A percentile compares a stretch with the other conserved stretches of the same genome.
phyloP scores from a whole-genome alignment of 2,329 filamentous ascomycete genomes.

The Berkeleyomyces rouxiae region DNA sequence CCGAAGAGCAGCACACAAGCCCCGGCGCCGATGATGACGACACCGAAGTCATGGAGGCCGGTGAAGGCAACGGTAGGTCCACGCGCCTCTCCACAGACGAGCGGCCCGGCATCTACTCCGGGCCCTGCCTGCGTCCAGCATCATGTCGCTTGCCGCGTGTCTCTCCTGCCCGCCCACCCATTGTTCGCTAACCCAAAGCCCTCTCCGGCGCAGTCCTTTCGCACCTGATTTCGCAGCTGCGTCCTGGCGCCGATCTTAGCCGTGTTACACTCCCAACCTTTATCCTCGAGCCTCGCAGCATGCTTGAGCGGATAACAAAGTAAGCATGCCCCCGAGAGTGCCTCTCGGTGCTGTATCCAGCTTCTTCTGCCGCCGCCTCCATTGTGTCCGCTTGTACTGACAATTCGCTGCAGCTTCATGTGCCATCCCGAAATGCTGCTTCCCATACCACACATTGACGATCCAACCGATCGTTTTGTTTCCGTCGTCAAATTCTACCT shows the following conservation, averaged over 20 bases:
- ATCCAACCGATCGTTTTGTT: constrained; percentile 77
- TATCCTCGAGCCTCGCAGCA: constrained; percentile 91
- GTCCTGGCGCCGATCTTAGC: constrained; percentile 87
- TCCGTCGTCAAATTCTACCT: constrained; percentile 96
- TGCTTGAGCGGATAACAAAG: constrained; percentile 98
- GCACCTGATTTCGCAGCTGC: constrained; percentile 93
- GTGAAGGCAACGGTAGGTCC: constrained; percentile 77
- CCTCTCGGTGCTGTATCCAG: not conserved
- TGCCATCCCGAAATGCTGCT: constrained; percentile 93
- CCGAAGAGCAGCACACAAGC: constrained; percentile 35
- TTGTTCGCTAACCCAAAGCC: not conserved
- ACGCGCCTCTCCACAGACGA: not conserved
- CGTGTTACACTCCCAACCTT: constrained; percentile 91
- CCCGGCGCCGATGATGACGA: constrained; percentile 40
- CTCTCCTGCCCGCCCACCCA: not conserved
- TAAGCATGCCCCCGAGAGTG: constrained; percentile 27
- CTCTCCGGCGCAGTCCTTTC: constrained; percentile 54
- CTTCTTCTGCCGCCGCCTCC: not conserved
- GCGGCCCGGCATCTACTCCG: not conserved
- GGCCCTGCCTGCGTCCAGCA: no score
- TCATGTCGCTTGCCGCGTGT: no score
- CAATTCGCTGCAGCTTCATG: constrained; percentile 61
- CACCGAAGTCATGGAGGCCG: constrained; percentile 69
- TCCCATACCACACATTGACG: constrained; percentile 71
- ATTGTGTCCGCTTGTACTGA: not conserved